Evolutionary conservation across 352 stramenopile genomes (phyloP).

Genomic region (Blastocystis sp.): DNA sequence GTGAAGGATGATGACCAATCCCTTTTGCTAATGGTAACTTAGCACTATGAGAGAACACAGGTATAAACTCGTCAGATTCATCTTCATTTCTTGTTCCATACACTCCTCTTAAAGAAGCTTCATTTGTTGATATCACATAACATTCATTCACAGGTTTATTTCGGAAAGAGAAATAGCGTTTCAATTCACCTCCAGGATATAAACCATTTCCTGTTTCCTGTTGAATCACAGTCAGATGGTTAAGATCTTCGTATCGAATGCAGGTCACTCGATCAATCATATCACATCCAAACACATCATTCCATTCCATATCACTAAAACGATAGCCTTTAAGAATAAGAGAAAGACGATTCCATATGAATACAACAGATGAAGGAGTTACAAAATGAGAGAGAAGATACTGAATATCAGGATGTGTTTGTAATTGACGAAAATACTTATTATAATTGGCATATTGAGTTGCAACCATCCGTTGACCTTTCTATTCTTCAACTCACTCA

Average conservation of each 20-base stretch:
- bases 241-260: neutral
- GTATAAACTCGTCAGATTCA: no score
- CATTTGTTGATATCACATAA: neutral
- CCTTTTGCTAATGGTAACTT: no score
- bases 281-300: neutral
- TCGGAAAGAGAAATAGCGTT: neutral
- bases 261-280: neutral
- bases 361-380: conserved; percentile 3
- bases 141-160: neutral
- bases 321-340: neutral
- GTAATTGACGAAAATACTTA: conserved; percentile 15
- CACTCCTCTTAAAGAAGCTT: neutral
- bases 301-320: neutral
- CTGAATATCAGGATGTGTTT: neutral
- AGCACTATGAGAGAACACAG: no score
- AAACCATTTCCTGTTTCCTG: neutral
- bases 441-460: neutral
- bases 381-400: neutral
- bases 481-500: neutral
- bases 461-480: neutral
- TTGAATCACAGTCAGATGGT: neutral
- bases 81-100: no score
- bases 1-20: no score
- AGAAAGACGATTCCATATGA: conserved; percentile 13
- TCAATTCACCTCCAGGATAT: neutral